Base-by-base conservation (phyloP, 495 filamentous ascomycete species). In the Tuber indicum region DNA sequence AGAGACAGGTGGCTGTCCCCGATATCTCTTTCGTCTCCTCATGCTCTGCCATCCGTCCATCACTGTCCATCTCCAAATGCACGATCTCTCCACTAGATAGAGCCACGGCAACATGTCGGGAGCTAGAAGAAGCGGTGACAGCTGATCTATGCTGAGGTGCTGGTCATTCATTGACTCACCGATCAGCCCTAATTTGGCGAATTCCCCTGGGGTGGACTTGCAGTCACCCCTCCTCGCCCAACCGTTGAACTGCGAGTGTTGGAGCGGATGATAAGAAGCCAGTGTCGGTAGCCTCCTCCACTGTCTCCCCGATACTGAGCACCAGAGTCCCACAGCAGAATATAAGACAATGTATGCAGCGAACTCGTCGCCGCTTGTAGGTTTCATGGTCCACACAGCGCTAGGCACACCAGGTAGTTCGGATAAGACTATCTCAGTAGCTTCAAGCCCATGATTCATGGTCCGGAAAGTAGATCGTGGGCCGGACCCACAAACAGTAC, bases 171-270 rank as follows among this genome's bases (percentile, higher is more conserved):
- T 97, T 97, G 49, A 97, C 91, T 43, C 91, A 89, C 44, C 92
- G 89, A 79, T 91, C 91, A 5, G 92, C 89, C 62, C 88, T 87
- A 74, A 99, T 96, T 81, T 97, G 94, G 70, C 94, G 89, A 76
- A 99, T 97, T 74, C 96, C 96, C 82, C 92, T 92, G 19, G 96
- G 94, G 84, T 99, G 96, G 6, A 98, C 93, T 84, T 99, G 96
- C n/a, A 98, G 89, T 76, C 98, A 85, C 23, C 92, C 92, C 84
- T 97, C 93, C 76, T 97, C 94, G 42, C 96, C 96, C 72, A 98
- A 90, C 83, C 97, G 94, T 84, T 97, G 94, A 9, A 97, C 93
- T 23, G 94, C 94, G 49, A 99, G 85, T 0, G 96, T 98, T 0
- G 94, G 90, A 36, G 94, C 94, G 16, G 90, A 91, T 0, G 92